Percentiles rank a stretch among this genome's conserved stretches.
Evolutionary conservation across 116 monocot genomes (phyloP).

Genomic region (Dioscorea cayenensis): DNA sequence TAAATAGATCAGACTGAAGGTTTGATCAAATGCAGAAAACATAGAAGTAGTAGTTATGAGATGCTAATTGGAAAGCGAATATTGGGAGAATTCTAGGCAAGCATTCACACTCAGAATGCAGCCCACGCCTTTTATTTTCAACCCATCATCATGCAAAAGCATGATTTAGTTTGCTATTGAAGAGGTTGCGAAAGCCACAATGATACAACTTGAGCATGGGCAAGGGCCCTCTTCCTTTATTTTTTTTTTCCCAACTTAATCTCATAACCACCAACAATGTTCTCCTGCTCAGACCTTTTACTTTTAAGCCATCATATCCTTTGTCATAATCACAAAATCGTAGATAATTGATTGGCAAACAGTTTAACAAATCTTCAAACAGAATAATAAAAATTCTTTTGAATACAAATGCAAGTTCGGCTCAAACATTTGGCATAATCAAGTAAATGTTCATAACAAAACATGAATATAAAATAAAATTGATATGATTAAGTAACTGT

Average conservation of each 20-base stretch:
- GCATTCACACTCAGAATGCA: slow-evolving; percentile 38
- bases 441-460: no score
- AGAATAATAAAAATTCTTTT: no score
- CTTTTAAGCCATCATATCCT: slow-evolving; percentile 47
- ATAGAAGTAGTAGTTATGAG: slow-evolving; percentile 14
- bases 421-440: no score
- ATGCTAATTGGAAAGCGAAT: slow-evolving; percentile 15
- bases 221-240: slow-evolving; percentile 50
- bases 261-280: slow-evolving; percentile 15
- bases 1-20: no score
- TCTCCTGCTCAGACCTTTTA: slow-evolving; percentile 62
- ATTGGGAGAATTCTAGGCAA: slow-evolving; percentile 79
- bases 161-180: slow-evolving; percentile 50
- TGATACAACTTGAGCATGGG: slow-evolving; percentile 62
- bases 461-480: no score
- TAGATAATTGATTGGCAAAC: no score
- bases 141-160: slow-evolving; percentile 18
- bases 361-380: no score
- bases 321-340: slow-evolving; percentile 1
- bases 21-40: slow-evolving; percentile 38
- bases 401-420: no score
- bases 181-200: slow-evolving; percentile 81
- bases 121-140: slow-evolving; percentile 83
- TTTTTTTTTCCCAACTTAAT: slow-evolving; percentile 2
- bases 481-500: no score